Base-by-base conservation (phyloP, 2,329 filamentous ascomycete genomes). In the Orbilia oligospora region DNA sequence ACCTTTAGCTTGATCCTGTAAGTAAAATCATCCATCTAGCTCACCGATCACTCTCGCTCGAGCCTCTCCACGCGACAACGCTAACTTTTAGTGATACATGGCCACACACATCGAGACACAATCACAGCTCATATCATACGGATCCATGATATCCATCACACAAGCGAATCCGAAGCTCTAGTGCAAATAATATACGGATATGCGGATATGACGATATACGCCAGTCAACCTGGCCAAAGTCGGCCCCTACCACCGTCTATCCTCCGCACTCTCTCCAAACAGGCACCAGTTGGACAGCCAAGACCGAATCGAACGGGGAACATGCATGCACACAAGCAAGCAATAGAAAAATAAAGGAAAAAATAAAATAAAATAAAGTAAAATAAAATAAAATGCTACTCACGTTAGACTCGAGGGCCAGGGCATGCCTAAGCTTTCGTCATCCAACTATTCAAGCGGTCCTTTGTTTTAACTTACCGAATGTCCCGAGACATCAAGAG, bases 121-220 rank as follows among this genome's bases (percentile, higher is more conserved):
- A 18, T 55, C 51, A 55, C 51, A 55, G 4, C 4, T 27, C 20
- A 27, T 16, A 46, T 46, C 24, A 55, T 16, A 18, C 27, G 27
- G 27, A 30, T 30, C 27, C 27, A 30, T 48, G 20, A 27, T 27
- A 24, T n/a, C n/a, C n/a, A n/a, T 27, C 24, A 9, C 44, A 5
- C 48, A n/a, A n/a, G n/a, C n/a, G 70, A 61, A 66, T 77, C n/a
- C n/a, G 72, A 77, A 77, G 24, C 24, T 67, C 12, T 1, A 77
- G 63, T 63, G 58, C 53, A 66, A 61, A 30, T n/a, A n/a, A n/a
- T n/a, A n/a, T n/a, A n/a, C n/a, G n/a, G n/a, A n/a, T n/a, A n/a
- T n/a, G n/a, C n/a, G 44, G 61, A 51, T 44, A 77, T 71, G 73
- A 68, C 73, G 67, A 77, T 61, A 44, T 46, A 20, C 14, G 56